A percentile compares a stretch with the other conserved stretches of the same genome.
phyloP scores from a whole-genome alignment of 2,329 filamentous ascomycete genomes.

The Aspergillus pseudotamarii region DNA sequence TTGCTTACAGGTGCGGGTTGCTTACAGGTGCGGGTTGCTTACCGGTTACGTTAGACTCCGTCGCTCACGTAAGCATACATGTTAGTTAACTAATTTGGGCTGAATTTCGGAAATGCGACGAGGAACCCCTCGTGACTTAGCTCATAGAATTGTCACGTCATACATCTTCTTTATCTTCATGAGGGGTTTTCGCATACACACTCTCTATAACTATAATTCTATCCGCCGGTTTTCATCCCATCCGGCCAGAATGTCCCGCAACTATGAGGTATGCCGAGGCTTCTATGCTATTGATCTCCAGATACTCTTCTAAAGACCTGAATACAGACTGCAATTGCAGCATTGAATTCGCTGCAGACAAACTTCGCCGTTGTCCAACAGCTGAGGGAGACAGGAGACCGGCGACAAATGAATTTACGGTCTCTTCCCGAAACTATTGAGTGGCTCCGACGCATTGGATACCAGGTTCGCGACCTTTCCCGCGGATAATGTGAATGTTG shows the following conservation, averaged over 20 bases:
- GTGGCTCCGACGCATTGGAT: constrained; percentile 76
- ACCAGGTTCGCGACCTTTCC: constrained; percentile 60
- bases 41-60: background rate
- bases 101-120: background rate
- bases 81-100: background rate
- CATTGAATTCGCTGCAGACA: constrained; percentile 75
- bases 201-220: constrained; percentile 12
- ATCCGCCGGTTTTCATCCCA: constrained; percentile 34
- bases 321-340: constrained; percentile 67
- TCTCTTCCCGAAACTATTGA: constrained; percentile 81
- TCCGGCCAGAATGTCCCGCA: constrained; percentile 40
- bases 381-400: constrained; percentile 66
- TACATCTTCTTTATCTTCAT: constrained; percentile 26
- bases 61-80: background rate
- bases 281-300: background rate
- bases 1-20: no score
- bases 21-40: no score
- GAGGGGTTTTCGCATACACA: constrained; percentile 29
- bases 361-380: constrained; percentile 79
- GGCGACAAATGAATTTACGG: constrained; percentile 70
- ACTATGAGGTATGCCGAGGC: constrained; percentile 38
- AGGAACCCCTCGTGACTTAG: background rate
- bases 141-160: background rate
- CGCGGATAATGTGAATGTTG: background rate
- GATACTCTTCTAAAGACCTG: constrained; percentile 21